phyloP scores from a whole-genome alignment of 768 basidiomycete species.

The Russula lepida region DNA sequence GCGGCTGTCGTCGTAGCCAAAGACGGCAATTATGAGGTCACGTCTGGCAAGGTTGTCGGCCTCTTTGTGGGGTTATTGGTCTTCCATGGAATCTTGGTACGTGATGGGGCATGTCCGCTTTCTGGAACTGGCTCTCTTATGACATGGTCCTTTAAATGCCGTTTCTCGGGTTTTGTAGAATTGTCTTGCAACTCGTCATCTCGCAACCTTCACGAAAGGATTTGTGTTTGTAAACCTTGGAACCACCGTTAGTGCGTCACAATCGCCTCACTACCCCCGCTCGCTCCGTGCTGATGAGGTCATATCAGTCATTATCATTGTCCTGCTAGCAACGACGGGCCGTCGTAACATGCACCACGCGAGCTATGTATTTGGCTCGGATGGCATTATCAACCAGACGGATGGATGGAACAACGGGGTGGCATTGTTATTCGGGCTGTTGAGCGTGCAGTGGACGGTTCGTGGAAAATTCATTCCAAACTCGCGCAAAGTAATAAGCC shows the following conservation, averaged over 20 bases:
- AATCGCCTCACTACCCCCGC: background rate
- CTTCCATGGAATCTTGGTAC: conserved; percentile 63
- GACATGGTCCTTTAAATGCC: background rate
- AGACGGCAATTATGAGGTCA: conserved; percentile 53
- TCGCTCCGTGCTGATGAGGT: background rate
- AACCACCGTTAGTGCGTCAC: conserved; percentile 50
- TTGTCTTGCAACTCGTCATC: conserved; percentile 63
- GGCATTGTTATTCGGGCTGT: conserved; percentile 75
- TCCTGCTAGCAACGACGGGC: conserved; percentile 65
- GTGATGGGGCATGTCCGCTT: conserved; percentile 16
- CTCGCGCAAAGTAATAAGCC: background rate
- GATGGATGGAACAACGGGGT: conserved; percentile 75
- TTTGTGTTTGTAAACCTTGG: conserved; percentile 89
- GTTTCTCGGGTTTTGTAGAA: conserved; percentile 33
- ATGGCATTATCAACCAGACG: conserved; percentile 68
- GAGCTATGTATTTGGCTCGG: conserved; percentile 68
- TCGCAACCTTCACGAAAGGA: conserved; percentile 62
- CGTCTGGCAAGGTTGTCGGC: conserved; percentile 66
- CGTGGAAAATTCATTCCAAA: conserved; percentile 24
- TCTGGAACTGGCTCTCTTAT: background rate
- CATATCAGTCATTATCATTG: conserved; percentile 70
- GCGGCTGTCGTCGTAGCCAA: conserved; percentile 61
- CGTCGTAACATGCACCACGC: conserved; percentile 75
- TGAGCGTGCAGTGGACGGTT: conserved; percentile 86
- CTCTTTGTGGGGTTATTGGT: conserved; percentile 70